Percentiles rank a stretch among this genome's conserved stretches.
These are phyloP conservation scores for Bacidia gigantensis DNA, from an alignment of 495 filamentous ascomycete genomes.

Conservation along the genomic window DNA sequence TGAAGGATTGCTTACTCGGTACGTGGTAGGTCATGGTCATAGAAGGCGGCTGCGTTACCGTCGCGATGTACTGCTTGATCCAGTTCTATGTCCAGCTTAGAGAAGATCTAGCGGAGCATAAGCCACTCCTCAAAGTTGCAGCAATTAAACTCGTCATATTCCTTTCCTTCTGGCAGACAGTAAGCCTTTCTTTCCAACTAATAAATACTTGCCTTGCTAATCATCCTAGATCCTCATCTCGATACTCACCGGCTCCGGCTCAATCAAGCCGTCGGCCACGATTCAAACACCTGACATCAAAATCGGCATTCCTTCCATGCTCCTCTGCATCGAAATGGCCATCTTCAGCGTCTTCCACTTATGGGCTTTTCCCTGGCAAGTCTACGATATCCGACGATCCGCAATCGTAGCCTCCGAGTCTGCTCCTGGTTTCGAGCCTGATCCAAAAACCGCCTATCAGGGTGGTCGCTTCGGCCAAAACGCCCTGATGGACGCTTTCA, in stretches of 20 bases:
- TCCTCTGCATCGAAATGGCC: constrained; percentile 82
- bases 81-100: constrained; percentile 77
- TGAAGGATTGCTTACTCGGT: constrained; percentile 10
- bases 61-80: constrained; percentile 88
- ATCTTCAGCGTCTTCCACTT: constrained; percentile 67
- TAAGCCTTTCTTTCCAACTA: constrained; percentile 26
- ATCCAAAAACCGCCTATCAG: constrained; percentile 37
- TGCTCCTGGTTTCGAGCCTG: constrained; percentile 34
- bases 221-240: constrained; percentile 45
- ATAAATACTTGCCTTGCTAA: no score
- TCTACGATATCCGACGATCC: constrained; percentile 35
- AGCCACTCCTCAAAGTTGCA: constrained; percentile 68
- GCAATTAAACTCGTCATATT: constrained; percentile 93
- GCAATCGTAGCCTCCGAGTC: constrained; percentile 26
- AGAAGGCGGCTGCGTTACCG: constrained; percentile 57
- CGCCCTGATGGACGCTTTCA: constrained; percentile 61
- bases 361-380: constrained; percentile 68
- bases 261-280: constrained; percentile 45
- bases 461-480: constrained; percentile 50
- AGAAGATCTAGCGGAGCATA: constrained; percentile 50
- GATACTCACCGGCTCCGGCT: constrained; percentile 47
- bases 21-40: constrained; percentile 46
- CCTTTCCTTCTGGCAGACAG: constrained; percentile 83
- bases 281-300: constrained; percentile 63
- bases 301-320: constrained; percentile 62